phyloP scores from a whole-genome alignment of 2,329 filamentous ascomycete genomes.

The Colletotrichum tropicale region DNA sequence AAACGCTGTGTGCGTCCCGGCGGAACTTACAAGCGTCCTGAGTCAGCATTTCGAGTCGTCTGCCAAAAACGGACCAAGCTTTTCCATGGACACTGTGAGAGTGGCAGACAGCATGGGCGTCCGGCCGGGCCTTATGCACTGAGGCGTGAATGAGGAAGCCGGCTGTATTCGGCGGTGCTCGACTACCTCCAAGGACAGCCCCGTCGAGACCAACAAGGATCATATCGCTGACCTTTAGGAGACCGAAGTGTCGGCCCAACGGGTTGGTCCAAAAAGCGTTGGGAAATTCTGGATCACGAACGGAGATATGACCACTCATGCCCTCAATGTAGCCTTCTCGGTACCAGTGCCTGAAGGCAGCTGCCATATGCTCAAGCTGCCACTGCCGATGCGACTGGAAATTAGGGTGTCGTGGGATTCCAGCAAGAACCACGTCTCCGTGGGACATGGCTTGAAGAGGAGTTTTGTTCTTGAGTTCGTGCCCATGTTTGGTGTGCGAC shows the following conservation, averaged over 20 bases:
- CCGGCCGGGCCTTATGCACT: conserved; percentile 66
- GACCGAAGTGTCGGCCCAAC: conserved; percentile 68
- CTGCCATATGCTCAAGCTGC: conserved; percentile 66
- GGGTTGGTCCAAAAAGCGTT: conserved; percentile 73
- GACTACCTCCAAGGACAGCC: conserved; percentile 67
- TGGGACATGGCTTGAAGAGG: conserved; percentile 40
- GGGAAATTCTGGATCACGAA: conserved; percentile 65
- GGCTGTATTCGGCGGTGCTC: conserved; percentile 66
- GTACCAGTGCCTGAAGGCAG: conserved; percentile 71
- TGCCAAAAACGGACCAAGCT: conserved; percentile 69
- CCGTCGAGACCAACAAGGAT: conserved; percentile 66
- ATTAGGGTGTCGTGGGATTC: conserved; percentile 36
- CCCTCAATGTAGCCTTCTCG: conserved; percentile 71
- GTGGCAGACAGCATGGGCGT: conserved; percentile 72
- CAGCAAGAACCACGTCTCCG: conserved; percentile 30
- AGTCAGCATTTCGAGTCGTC: conserved; percentile 69
- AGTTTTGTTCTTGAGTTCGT: conserved; percentile 26
- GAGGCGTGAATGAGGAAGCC: conserved; percentile 74
- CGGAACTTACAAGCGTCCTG: conserved; percentile 70
- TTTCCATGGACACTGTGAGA: conserved; percentile 68
- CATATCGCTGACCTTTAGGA: conserved; percentile 70
- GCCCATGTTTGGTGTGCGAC: conserved; percentile 15
- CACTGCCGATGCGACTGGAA: conserved; percentile 47
- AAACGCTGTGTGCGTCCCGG: conserved; percentile 65
- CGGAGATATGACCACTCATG: conserved; percentile 70